phyloP scores from a whole-genome alignment of 768 basidiomycete species.

The Tephrocybe sp. region DNA sequence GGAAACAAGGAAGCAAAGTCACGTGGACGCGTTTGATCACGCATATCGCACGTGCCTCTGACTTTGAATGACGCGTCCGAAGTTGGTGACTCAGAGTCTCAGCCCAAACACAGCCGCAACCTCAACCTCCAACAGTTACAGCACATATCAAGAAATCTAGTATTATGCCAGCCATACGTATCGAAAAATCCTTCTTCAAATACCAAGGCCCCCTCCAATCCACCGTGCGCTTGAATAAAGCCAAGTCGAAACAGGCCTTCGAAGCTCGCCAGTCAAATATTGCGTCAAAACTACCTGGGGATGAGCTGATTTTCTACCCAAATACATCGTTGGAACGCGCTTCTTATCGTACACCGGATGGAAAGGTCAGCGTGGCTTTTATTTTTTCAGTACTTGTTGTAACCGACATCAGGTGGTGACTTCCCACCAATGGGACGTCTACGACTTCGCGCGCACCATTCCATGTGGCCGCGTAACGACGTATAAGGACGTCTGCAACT shows the following conservation, averaged over 20 bases:
- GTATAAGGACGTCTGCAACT: slow-evolving; percentile 51
- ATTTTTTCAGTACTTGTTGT: not conserved
- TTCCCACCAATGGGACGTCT: slow-evolving; percentile 59
- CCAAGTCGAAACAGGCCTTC: not conserved
- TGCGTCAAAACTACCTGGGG: not conserved
- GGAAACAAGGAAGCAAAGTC: not conserved
- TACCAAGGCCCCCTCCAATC: slow-evolving; percentile 8
- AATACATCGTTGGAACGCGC: slow-evolving; percentile 24
- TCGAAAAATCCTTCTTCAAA: slow-evolving; percentile 13
- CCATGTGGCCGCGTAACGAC: slow-evolving; percentile 55
- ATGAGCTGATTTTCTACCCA: slow-evolving; percentile 23
- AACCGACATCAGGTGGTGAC: slow-evolving; percentile 41
- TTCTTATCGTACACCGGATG: slow-evolving; percentile 29
- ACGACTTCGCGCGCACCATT: slow-evolving; percentile 50
- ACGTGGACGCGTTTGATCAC: slow-evolving; percentile 6
- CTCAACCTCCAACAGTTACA: not conserved
- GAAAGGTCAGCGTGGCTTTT: slow-evolving; percentile 29
- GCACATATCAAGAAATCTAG: not conserved
- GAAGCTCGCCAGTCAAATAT: not conserved
- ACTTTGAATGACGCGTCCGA: not conserved
- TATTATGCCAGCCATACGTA: slow-evolving; percentile 20
- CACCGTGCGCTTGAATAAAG: not conserved
- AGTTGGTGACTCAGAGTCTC: not conserved
- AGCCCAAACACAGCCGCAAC: not conserved
- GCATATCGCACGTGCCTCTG: not conserved